Evolutionary conservation across 2,329 filamentous ascomycete genomes (phyloP), one percentile per base, ranked within the genome.

Genomic region (Bipolaris sorokiniana): DNA sequence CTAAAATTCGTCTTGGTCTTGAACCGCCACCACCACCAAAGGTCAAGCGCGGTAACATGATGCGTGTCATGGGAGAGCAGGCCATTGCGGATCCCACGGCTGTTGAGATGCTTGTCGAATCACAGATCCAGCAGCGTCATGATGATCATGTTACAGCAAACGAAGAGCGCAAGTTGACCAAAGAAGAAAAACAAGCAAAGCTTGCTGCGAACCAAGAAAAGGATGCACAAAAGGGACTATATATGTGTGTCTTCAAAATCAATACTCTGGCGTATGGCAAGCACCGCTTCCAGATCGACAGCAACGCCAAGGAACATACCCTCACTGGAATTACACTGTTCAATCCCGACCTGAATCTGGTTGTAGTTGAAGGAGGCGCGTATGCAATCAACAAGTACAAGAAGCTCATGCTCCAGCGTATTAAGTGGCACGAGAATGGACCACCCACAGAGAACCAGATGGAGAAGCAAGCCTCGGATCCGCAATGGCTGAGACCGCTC

Each of bases 51-150:
- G 91, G 90, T 56, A 99, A 99, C 76, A 85, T 99, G 73, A 99
- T 99, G 95, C 89, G 93, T 56, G 95, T 99, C 28, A 83, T 97
- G 54, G 95, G 95, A 61, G 92, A 97, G 73, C 89, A 92, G 77
- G 89, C 89, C 16, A 94, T 99, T 65, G 96, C 97, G 73, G 95
- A 99, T 77, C 95, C 95, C 6, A 99, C 96, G 0, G 95, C 95
- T 3, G 95, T 99, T 44, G 95, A 99, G 79, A 92, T 92, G 48
- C 88, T 92, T 22, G 95, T 99, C 49, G 97, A 96, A 76, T 85
- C 89, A 51, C 92, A 99, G 76, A 97, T 99, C 64, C 90, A 90
- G 26, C 92, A 96, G 61, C 90, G 95, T 40, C 87, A 89, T 56
- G 84, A 90, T 58, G 85, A 89, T 64, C 96, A 99, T 76, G 81